A percentile compares a stretch with the other conserved stretches of the same genome.
These are phyloP conservation scores for Stentor coeruleus DNA, from an alignment of 73 alveolate species.

Conservation along the genomic window DNA sequence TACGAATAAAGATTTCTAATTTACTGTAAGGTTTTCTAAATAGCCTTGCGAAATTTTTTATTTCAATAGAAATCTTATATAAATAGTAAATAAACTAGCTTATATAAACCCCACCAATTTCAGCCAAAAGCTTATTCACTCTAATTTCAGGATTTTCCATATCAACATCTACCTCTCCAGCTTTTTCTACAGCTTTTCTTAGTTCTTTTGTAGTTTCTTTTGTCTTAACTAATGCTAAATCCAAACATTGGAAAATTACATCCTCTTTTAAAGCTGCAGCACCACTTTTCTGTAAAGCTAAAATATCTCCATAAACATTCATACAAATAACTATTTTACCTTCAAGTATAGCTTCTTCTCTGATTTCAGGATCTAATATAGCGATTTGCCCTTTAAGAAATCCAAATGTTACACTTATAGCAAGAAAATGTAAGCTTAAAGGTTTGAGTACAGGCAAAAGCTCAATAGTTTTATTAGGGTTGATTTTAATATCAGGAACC, in stretches of 20 bases:
- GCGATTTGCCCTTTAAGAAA: background rate
- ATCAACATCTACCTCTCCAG: background rate
- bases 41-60: too few relatives aligned
- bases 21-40: too few relatives aligned
- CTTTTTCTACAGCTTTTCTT: background rate
- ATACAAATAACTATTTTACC: background rate
- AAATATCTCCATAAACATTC: conserved; percentile 14
- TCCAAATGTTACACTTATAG: conserved; percentile 11
- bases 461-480: background rate
- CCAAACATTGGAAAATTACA: background rate
- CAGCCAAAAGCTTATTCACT: background rate
- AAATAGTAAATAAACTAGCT: too few relatives aligned
- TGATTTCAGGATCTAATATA: background rate
- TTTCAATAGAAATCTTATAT: too few relatives aligned
- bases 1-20: too few relatives aligned
- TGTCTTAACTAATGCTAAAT: background rate
- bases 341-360: conserved; percentile 1
- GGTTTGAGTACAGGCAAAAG: background rate
- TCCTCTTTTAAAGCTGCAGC: background rate
- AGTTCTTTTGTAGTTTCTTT: background rate
- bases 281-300: conserved; percentile 12
- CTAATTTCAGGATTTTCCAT: background rate
- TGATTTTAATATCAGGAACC: conserved; percentile 3
- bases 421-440: conserved; percentile 7
- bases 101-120: too few relatives aligned